These are phyloP conservation scores for Cystobasidium onofrii DNA, from an alignment of 768 basidiomycete species.

Conservation along the genomic window DNA sequence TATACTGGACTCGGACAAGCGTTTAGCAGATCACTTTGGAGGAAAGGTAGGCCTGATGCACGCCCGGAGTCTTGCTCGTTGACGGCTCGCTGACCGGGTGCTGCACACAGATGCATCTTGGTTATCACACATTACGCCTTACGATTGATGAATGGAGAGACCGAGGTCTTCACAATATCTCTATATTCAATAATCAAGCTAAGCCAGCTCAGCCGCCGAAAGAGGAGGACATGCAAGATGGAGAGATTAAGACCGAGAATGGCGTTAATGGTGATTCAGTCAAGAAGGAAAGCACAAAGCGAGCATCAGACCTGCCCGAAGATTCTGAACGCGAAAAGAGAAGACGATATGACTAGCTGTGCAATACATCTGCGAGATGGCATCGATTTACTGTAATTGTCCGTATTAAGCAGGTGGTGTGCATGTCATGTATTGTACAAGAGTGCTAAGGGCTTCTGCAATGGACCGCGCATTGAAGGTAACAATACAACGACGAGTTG, in stretches of 20 bases:
- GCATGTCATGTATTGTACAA: background rate
- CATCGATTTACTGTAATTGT: too few relatives aligned
- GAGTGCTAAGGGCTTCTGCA: background rate
- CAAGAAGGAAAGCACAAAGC: slow-evolving; percentile 6
- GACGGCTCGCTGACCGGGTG: background rate
- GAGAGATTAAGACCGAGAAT: background rate
- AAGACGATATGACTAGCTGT: slow-evolving; percentile 31
- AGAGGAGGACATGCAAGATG: slow-evolving; percentile 13
- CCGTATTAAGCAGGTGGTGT: slow-evolving; percentile 7
- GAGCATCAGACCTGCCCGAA: background rate
- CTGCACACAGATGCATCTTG: slow-evolving; percentile 77
- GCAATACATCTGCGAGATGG: background rate
- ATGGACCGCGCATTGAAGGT: background rate
- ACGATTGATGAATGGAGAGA: slow-evolving; percentile 65
- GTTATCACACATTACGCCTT: slow-evolving; percentile 94
- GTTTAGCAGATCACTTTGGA: slow-evolving; percentile 98
- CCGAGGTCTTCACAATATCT: slow-evolving; percentile 33
- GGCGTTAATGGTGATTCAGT: slow-evolving; percentile 33
- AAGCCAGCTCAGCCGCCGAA: slow-evolving; percentile 1
- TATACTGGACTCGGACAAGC: slow-evolving; percentile 93
- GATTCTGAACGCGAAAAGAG: slow-evolving; percentile 35
- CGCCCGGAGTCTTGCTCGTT: too few relatives aligned
- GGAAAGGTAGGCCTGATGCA: slow-evolving; percentile 66
- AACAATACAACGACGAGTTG: background rate
- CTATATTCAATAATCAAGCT: slow-evolving; percentile 27